phyloP scores from a whole-genome alignment of 2,329 filamentous ascomycete genomes.

The Sporothrix dimorphospora region DNA sequence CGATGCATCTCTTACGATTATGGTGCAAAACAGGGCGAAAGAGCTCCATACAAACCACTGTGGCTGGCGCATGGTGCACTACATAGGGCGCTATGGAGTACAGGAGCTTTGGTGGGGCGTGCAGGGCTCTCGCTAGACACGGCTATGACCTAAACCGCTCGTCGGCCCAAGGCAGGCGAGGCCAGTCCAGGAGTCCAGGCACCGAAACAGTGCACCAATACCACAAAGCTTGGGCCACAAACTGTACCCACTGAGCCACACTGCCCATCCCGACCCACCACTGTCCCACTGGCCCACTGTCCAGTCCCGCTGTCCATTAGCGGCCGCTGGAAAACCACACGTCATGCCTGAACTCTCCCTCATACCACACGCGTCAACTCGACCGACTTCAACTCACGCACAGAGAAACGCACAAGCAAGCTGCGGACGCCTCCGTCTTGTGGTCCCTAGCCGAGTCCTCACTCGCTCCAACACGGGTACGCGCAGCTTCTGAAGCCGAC shows the following conservation, averaged over 20 bases:
- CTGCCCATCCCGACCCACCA: neutral
- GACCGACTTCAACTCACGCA: neutral
- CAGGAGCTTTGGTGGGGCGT: slow-evolving; percentile 16
- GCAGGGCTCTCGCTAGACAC: neutral
- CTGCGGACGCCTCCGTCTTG: neutral
- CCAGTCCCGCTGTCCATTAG: neutral
- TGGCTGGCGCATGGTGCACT: neutral
- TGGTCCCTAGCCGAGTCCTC: slow-evolving; percentile 4
- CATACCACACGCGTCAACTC: slow-evolving; percentile 5
- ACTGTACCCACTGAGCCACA: slow-evolving; percentile 9
- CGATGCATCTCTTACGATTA: neutral
- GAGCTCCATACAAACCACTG: neutral
- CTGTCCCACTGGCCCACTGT: neutral
- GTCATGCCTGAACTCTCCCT: slow-evolving; percentile 11
- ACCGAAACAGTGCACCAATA: slow-evolving; percentile 7
- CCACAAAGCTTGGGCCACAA: neutral
- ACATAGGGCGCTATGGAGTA: neutral
- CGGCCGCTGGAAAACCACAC: neutral
- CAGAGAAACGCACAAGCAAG: neutral
- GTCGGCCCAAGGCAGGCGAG: neutral
- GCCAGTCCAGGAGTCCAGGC: neutral
- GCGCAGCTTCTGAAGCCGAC: slow-evolving; percentile 15
- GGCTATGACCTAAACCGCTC: neutral
- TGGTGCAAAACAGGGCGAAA: neutral
- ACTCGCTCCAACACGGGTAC: neutral